These are phyloP conservation scores for Phaeosphaeriaceae sp. DNA, from an alignment of 2,329 filamentous ascomycete genomes.

Conservation along the genomic window DNA sequence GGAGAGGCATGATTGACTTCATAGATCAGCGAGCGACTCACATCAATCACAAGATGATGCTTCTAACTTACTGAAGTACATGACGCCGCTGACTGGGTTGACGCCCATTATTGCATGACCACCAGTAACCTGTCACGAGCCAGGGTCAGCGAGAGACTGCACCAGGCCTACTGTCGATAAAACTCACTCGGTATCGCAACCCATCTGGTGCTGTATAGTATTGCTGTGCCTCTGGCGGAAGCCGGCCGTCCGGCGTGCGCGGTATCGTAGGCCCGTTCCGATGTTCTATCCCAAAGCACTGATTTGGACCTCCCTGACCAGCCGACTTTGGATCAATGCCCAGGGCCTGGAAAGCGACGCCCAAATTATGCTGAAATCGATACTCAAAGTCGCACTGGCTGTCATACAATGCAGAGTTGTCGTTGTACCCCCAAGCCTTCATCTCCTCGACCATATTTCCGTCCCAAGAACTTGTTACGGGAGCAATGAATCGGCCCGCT, in stretches of 20 bases:
- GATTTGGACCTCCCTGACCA: conserved; percentile 17
- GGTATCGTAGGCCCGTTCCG: conserved; percentile 13
- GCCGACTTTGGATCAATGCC: conserved; percentile 11
- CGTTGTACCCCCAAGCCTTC: conserved; percentile 19
- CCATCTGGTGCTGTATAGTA: conserved; percentile 13
- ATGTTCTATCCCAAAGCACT: conserved; percentile 17
- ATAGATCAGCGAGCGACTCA: conserved; percentile 2
- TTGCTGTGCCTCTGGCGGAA: conserved; percentile 8
- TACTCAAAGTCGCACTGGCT: conserved; percentile 19
- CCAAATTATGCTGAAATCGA: conserved; percentile 13
- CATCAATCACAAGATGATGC: conserved; percentile 15
- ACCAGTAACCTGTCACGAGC: conserved; percentile 8
- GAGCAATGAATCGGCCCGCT: neutral
- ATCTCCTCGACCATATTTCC: neutral
- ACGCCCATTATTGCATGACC: neutral
- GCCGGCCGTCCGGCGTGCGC: conserved; percentile 10
- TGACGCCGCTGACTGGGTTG: neutral
- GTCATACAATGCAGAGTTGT: conserved; percentile 9
- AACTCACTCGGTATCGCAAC: conserved; percentile 12
- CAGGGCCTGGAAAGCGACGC: conserved; percentile 12
- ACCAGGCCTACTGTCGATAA: neutral
- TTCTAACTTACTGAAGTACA: conserved; percentile 4
- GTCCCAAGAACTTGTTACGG: neutral
- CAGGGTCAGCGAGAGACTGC: neutral
- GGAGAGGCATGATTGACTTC: conserved; percentile 14